Evolutionary conservation across 75 land plant species (phyloP).

Genomic region (Pinus albicaulis): DNA sequence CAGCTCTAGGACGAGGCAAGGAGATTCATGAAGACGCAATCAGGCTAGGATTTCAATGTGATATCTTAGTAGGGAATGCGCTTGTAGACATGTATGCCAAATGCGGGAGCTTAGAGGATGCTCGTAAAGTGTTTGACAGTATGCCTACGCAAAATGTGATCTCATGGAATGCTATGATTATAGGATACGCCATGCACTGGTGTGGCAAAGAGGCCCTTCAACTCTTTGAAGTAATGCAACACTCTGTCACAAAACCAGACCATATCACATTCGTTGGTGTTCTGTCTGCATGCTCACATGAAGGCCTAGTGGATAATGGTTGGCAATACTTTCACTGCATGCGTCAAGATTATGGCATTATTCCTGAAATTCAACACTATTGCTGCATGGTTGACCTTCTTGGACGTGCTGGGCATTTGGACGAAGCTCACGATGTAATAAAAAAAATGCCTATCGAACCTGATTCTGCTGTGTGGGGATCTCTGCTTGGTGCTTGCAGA

Average conservation of each 20-base stretch:
- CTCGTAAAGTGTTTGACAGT: constrained; percentile 7
- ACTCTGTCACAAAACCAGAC: constrained; percentile 5
- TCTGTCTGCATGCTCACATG: constrained; percentile 23
- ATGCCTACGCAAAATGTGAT: constrained; percentile 7
- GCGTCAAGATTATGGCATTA: not conserved
- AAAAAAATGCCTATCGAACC: constrained; percentile 25
- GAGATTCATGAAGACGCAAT: constrained; percentile 22
- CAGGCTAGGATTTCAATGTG: not conserved
- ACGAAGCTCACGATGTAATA: constrained; percentile 13
- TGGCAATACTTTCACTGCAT: constrained; percentile 13
- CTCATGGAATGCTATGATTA: constrained; percentile 25
- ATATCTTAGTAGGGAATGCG: constrained; percentile 12
- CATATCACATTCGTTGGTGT: constrained; percentile 14
- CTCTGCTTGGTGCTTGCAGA: constrained; percentile 20
- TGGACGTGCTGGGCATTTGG: constrained; percentile 14
- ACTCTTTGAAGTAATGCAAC: constrained; percentile 15
- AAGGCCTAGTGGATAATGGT: constrained; percentile 17
- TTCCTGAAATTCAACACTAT: constrained; percentile 17
- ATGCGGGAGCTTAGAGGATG: constrained; percentile 13
- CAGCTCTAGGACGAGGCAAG: constrained; percentile 22
- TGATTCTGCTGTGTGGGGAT: constrained; percentile 1
- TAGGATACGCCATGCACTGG: constrained; percentile 18
- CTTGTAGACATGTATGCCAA: constrained; percentile 31
- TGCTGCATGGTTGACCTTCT: constrained; percentile 22
- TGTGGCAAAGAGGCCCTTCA: constrained; percentile 12